A percentile compares a stretch with the other conserved stretches of the same genome.
Evolutionary conservation across 2,329 filamentous ascomycete species (phyloP).

Genomic region (Dactylella cylindrospora): DNA sequence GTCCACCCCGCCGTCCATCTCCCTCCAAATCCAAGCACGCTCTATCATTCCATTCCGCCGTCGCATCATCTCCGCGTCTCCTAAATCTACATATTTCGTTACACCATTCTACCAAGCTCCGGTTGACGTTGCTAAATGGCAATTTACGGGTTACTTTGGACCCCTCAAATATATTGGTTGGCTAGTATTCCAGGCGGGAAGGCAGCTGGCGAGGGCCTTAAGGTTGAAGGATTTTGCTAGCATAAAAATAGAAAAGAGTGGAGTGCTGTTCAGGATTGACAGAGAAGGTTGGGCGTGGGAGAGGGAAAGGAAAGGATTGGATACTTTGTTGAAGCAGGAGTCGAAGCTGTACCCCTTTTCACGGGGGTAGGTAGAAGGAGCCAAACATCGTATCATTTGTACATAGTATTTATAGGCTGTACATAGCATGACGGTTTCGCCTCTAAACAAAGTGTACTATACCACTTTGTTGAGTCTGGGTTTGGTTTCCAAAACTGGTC

Average conservation of each 20-base stretch:
- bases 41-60: conserved; percentile 25
- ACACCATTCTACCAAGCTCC: conserved; percentile 16
- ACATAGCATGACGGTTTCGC: no score
- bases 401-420: no score
- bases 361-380: background rate
- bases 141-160: conserved; percentile 30
- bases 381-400: no score
- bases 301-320: conserved; percentile 28
- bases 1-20: conserved; percentile 8
- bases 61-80: conserved; percentile 13
- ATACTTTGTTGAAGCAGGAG: conserved; percentile 30
- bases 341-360: conserved; percentile 18
- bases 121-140: conserved; percentile 2
- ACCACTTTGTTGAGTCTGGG: no score
- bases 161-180: conserved; percentile 34
- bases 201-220: conserved; percentile 8
- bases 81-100: conserved; percentile 18
- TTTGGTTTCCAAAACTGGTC: no score
- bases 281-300: conserved; percentile 38
- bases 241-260: conserved; percentile 21
- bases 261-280: conserved; percentile 30
- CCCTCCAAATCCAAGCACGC: conserved; percentile 34
- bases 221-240: conserved; percentile 35
- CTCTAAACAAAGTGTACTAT: no score
- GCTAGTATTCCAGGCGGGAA: conserved; percentile 4